Evolutionary conservation across 306 rosid genomes (phyloP).

Genomic region (Prunus mongolica): DNA sequence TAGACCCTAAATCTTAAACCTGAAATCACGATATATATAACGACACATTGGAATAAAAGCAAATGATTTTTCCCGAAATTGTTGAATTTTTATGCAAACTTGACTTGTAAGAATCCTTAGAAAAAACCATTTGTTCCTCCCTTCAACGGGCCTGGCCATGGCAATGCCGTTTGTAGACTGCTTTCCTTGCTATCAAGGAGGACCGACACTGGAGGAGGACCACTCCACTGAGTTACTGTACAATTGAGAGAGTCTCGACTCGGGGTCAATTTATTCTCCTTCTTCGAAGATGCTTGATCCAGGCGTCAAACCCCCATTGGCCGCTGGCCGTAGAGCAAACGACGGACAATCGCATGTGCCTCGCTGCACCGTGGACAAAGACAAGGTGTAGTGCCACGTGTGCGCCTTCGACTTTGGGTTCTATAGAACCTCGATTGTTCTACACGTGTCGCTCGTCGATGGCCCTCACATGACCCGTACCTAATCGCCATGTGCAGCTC

Average conservation of each 20-base stretch:
- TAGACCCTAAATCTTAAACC: neutral
- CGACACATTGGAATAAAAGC: too few species aligned
- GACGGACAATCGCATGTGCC: conserved; percentile 31
- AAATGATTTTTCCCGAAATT: too few species aligned
- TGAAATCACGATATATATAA: too few species aligned
- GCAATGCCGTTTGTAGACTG: conserved; percentile 15
- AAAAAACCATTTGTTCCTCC: neutral
- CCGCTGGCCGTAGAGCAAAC: neutral
- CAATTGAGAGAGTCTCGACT: neutral
- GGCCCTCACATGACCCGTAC: conserved; percentile 35
- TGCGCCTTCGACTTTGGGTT: conserved; percentile 7
- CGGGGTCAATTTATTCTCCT: neutral
- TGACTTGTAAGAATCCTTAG: neutral
- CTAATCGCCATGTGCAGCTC: conserved; percentile 54
- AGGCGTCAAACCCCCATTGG: conserved; percentile 1
- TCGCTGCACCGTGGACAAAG: conserved; percentile 23
- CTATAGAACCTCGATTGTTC: neutral
- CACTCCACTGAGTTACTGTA: neutral
- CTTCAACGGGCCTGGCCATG: neutral
- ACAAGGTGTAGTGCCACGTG: conserved; percentile 26
- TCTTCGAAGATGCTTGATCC: neutral
- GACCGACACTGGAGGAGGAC: neutral
- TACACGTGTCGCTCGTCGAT: conserved; percentile 22
- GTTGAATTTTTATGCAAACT: neutral
- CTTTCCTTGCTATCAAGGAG: neutral